Percentiles rank a stretch among this genome's conserved stretches.
phyloP scores from a whole-genome alignment of 2,329 filamentous ascomycete genomes.

The Aspergillus udagawae region DNA sequence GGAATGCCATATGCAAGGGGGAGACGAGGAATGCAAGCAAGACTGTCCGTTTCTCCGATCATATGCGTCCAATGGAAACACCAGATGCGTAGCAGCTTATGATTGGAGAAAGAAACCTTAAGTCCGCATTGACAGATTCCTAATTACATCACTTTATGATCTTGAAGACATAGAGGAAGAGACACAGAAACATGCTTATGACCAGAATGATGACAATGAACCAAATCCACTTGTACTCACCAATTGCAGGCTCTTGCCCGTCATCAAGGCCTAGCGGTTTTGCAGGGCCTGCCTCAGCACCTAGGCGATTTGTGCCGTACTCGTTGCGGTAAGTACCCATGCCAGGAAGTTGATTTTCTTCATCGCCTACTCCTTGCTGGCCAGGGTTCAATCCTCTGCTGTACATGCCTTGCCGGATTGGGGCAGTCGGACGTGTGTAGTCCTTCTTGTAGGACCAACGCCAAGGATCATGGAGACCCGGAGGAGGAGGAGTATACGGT shows the following conservation, averaged over 20 bases:
- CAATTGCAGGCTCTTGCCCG: neutral
- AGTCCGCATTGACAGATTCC: constrained; percentile 6
- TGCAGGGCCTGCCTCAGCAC: neutral
- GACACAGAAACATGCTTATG: constrained; percentile 19
- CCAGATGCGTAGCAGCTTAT: neutral
- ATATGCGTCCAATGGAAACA: neutral
- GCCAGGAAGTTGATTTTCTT: neutral
- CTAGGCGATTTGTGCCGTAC: constrained; percentile 1
- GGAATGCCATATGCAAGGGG: constrained; percentile 13
- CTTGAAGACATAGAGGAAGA: constrained; percentile 20
- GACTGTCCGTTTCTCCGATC: neutral
- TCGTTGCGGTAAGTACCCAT: constrained; percentile 2
- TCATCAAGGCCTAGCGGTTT: neutral
- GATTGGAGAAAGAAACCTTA: neutral
- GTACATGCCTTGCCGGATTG: constrained; percentile 5
- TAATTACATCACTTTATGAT: constrained; percentile 20
- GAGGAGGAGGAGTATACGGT: neutral
- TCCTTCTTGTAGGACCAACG: neutral
- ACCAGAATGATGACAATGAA: constrained; percentile 16
- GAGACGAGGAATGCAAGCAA: constrained; percentile 8
- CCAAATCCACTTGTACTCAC: constrained; percentile 24
- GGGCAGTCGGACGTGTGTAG: constrained; percentile 7
- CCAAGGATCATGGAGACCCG: neutral
- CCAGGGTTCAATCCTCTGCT: neutral
- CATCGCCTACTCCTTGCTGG: constrained; percentile 3